Percentiles rank a stretch among this genome's conserved stretches.
These are phyloP conservation scores for Arthroderma sp. DNA, from an alignment of 2,329 filamentous ascomycete genomes.

Conservation along the genomic window DNA sequence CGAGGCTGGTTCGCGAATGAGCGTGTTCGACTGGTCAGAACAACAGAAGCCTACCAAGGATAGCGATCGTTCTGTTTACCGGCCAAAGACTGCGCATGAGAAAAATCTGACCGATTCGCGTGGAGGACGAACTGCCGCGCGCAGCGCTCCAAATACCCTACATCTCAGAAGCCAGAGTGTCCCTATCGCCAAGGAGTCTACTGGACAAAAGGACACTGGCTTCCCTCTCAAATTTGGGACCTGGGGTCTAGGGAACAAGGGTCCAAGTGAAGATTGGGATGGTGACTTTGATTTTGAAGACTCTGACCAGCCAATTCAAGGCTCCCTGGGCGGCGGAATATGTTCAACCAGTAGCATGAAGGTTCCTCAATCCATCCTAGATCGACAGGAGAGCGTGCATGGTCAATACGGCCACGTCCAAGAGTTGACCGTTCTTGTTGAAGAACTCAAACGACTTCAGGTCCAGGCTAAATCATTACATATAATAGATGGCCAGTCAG, in stretches of 20 bases:
- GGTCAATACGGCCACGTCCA: slow-evolving; percentile 53
- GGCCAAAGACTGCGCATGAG: slow-evolving; percentile 52
- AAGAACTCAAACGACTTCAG: slow-evolving; percentile 52
- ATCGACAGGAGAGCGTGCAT: slow-evolving; percentile 53
- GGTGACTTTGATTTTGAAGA: slow-evolving; percentile 54
- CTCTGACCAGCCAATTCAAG: slow-evolving; percentile 21
- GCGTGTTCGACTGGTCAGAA: slow-evolving; percentile 53
- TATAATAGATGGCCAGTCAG: slow-evolving; percentile 43
- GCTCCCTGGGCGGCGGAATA: slow-evolving; percentile 13
- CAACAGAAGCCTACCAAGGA: slow-evolving; percentile 44
- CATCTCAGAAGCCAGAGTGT: slow-evolving; percentile 57
- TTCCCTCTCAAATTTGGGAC: slow-evolving; percentile 50
- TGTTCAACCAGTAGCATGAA: slow-evolving; percentile 30
- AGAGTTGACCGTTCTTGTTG: slow-evolving; percentile 52
- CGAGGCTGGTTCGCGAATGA: slow-evolving; percentile 7
- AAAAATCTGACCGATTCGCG: slow-evolving; percentile 47
- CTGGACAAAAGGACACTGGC: slow-evolving; percentile 38
- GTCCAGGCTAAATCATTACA: slow-evolving; percentile 43
- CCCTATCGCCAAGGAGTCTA: slow-evolving; percentile 43
- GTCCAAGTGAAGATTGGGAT: slow-evolving; percentile 56
- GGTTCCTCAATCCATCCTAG: slow-evolving; percentile 51
- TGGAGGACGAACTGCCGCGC: slow-evolving; percentile 45
- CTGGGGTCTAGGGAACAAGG: slow-evolving; percentile 55
- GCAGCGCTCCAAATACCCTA: slow-evolving; percentile 47
- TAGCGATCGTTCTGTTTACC: slow-evolving; percentile 40